Evolutionary conservation across 495 filamentous ascomycete species (phyloP), one percentile per base, ranked within the genome.

Genomic region (Penicillium atrosanguineum): DNA sequence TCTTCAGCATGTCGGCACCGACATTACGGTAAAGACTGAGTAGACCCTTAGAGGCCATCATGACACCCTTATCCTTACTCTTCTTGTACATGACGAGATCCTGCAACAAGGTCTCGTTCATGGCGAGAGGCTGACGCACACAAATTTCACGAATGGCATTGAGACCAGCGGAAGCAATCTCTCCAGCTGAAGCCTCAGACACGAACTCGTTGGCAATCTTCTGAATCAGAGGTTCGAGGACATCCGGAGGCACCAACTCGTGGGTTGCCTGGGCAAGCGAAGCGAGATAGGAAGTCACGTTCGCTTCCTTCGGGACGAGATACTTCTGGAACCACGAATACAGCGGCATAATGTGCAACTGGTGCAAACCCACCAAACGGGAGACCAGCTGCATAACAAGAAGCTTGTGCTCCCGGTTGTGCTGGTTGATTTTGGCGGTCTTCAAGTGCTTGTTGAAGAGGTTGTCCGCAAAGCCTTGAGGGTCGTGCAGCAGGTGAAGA

Each of bases 191-290:
- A 14, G 91, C 94, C 68, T 99, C 94, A 0, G 90, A 95, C 7
- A 99, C 93, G 64, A 99, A 99, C 70, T 97, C 91, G 51, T 97
- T 96, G 36, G 94, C 93, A 55, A 99, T 97, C 75, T 96, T 97
- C 67, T 89, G 86, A 15, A 99, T 71, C 20, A 99, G 73, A 1
- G 94, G 91, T 70, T 97, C 92, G 18, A 99, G 81, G 6, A 85
- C 87, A 74, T 99, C 94, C 1, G 95, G 95, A 2, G 94, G 94
- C 12, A 97, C 91, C 29, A 96, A 77, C 56, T 86, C 86, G 67
- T 99, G 94, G 11, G 90, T 89, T 12, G 88, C 86, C 72, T 97
- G 95, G 14, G 94, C 94, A 46, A 96, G 80, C 3, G 87, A 94
- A 18, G 93, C 95, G 29, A 99, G 80, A 67, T 97, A 96, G 0